Base-by-base conservation (phyloP, 179 eudicot genomes). In the Heliamphora pulchella region DNA sequence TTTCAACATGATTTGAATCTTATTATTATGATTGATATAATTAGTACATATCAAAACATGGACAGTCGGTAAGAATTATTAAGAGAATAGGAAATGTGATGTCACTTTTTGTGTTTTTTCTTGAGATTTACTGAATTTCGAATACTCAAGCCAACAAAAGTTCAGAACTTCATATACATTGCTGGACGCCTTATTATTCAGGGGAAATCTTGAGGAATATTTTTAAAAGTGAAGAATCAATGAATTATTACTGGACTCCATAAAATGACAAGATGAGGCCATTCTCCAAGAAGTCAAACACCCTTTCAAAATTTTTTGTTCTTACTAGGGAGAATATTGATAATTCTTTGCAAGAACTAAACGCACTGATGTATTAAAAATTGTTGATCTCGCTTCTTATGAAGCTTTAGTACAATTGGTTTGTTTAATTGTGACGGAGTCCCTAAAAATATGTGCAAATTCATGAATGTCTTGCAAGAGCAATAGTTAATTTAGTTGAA, bases 401-500 rank as follows among this genome's bases (percentile, higher is more conserved):
- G 53, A 48, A 51, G 43, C 17, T 61, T 50, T 11, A n/a, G 8
- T 53, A 15, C 22, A 3, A 58, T 41, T 58, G 39, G 17, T 59
- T 59, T 31, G 3, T 15, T 75, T 61, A 59, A 20, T 76, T 62
- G 39, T 76, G 78, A 59, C 69, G 43, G 9, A 58, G 20, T 39
- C 65, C 78, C 41, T 3, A 3, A 18, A 44, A 66, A 17, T 71
- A 11, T n/a, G 50, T 77, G 72, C 89, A 94, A 97, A 86, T 95
- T 85, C 98, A 95, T 72, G 98, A 95, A 80, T 95, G 98, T 85
- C 98, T 97, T 48, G 87, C 91, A 66, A 85, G 80, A 84, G 97
- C 97, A 59, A 91, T 90, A 47, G 84, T 85, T 58, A 91, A 91
- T 80, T 82, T 95, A 85, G 91, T 90, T 78, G 89, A 85, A 84